Percentiles rank a stretch among this genome's conserved stretches.
Conservation (phyloP, 805 yeast species). For the Yamadazyma endophytica region DNA sequence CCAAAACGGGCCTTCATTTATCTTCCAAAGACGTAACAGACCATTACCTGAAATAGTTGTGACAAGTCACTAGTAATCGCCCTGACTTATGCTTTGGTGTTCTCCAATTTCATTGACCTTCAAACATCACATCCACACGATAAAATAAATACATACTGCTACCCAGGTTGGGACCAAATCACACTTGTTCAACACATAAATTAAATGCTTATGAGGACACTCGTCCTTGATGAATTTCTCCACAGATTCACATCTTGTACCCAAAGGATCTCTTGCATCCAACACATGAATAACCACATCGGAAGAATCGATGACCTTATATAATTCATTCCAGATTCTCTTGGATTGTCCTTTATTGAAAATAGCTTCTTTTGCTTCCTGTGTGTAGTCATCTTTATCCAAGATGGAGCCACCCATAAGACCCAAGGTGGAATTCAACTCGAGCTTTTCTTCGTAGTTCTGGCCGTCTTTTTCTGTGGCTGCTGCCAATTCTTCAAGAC, state of each 20-base stretch:
- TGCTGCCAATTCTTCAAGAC: conserved; percentile 72
- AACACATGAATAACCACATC: conserved; percentile 95
- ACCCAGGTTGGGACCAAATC: conserved; percentile 99
- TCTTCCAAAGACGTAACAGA: conserved; percentile 99
- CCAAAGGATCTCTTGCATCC: conserved; percentile 96
- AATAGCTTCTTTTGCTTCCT: conserved; percentile 91
- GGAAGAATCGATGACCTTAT: conserved; percentile 95
- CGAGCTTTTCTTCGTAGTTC: conserved; percentile 68
- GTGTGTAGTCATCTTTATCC: conserved; percentile 75
- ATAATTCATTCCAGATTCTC: conserved; percentile 97
- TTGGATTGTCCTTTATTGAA: conserved; percentile 97
- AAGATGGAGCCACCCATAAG: conserved; percentile 64
- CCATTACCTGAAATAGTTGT: conserved; percentile 39
- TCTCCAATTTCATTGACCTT: background rate
- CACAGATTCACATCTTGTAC: conserved; percentile 90
- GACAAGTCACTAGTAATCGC: conserved; percentile 36
- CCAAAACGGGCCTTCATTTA: conserved; percentile 53
- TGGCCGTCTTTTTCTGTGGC: conserved; percentile 53
- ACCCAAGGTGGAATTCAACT: conserved; percentile 70
- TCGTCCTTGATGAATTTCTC: conserved; percentile 91
- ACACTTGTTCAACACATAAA: conserved; percentile 93
- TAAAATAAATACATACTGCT: conserved; percentile 74
- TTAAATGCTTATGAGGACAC: conserved; percentile 94
- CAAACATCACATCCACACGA: conserved; percentile 1
- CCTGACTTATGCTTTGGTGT: conserved; percentile 91